These are phyloP conservation scores for Pelargonium hybrid DNA, from an alignment of 441 rosid species.

Conservation along the genomic window DNA sequence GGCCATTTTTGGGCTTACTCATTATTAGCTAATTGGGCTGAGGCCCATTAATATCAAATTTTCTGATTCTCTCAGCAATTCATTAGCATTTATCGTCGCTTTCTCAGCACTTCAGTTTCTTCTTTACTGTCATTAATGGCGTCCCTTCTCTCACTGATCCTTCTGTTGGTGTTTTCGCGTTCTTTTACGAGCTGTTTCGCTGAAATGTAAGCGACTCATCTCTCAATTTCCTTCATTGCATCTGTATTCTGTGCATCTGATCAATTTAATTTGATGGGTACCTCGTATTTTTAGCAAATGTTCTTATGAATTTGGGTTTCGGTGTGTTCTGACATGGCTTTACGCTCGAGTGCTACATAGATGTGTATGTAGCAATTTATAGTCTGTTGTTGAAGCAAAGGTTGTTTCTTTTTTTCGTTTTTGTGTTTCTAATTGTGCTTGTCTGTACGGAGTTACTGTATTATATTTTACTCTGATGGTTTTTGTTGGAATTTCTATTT, in stretches of 20 bases:
- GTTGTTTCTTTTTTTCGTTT: not conserved
- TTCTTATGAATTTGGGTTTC: not conserved
- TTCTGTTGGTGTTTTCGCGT: conserved; percentile 25
- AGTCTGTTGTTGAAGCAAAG: conserved; percentile 4
- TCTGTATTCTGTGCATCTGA: conserved; percentile 2
- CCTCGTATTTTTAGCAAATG: not conserved
- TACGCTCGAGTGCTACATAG: not conserved
- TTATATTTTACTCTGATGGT: not conserved
- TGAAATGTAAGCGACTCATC: conserved; percentile 33
- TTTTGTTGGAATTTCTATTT: not conserved
- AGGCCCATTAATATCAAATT: too few relatives aligned
- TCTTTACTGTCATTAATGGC: conserved; percentile 30
- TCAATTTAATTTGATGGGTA: not conserved
- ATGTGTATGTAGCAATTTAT: not conserved
- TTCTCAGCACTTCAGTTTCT: not conserved
- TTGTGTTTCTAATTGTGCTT: not conserved
- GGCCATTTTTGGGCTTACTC: too few relatives aligned
- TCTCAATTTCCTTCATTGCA: conserved; percentile 3
- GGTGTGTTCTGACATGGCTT: conserved; percentile 10
- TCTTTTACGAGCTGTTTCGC: conserved; percentile 30
- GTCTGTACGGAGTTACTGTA: not conserved
- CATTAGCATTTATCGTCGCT: not conserved
- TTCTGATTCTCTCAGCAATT: not conserved
- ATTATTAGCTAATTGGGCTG: too few relatives aligned
- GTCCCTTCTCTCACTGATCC: conserved; percentile 22